Evolutionary conservation across 176 grass and related monocot genomes (phyloP).

Genomic region (Ananas comosus): DNA sequence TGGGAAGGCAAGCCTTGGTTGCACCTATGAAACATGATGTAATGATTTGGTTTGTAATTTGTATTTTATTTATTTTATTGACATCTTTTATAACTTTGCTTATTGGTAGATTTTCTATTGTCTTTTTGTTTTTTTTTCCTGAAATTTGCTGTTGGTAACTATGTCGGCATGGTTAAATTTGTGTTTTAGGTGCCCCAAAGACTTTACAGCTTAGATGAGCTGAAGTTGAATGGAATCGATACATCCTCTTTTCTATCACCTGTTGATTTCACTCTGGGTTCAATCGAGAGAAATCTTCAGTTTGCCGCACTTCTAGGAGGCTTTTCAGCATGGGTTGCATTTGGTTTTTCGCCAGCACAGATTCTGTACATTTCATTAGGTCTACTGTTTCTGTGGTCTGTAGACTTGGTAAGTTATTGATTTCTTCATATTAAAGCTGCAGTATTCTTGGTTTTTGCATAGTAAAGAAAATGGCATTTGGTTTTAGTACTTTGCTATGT

Average conservation of each 20-base stretch:
- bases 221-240: slow-evolving; percentile 82
- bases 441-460: neutral
- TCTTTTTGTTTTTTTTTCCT: neutral
- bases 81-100: neutral
- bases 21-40: neutral
- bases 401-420: slow-evolving; percentile 70
- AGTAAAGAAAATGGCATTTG: neutral
- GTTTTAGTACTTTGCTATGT: neutral
- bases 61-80: neutral
- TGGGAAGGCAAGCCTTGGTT: neutral
- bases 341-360: slow-evolving; percentile 57
- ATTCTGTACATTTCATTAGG: slow-evolving; percentile 50
- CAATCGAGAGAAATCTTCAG: slow-evolving; percentile 75
- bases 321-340: slow-evolving; percentile 33
- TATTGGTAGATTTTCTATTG: neutral
- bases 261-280: slow-evolving; percentile 54
- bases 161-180: slow-evolving; percentile 13
- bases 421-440: neutral
- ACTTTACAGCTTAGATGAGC: slow-evolving; percentile 72
- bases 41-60: neutral
- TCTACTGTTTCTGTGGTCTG: slow-evolving; percentile 62
- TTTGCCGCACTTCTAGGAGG: slow-evolving; percentile 52
- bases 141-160: neutral
- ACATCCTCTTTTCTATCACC: slow-evolving; percentile 63
- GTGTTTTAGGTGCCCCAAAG: slow-evolving; percentile 57